A percentile compares a stretch with the other conserved stretches of the same genome.
phyloP scores from a whole-genome alignment of 805 yeast genomes.

The Schwanniomyces pseudopolymorphus region DNA sequence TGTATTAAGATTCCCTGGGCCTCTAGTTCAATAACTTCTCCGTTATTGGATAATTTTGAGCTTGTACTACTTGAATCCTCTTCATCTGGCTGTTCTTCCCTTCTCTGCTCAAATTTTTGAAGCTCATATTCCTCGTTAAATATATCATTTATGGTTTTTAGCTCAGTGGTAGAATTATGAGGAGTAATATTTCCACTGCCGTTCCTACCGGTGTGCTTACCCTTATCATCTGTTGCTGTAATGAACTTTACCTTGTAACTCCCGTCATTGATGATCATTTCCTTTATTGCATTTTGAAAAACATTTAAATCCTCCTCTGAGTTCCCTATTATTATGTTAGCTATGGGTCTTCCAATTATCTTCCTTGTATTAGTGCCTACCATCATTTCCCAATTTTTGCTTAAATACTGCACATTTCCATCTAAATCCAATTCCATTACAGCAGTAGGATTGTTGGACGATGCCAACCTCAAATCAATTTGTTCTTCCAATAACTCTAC shows the following conservation, averaged over 20 bases:
- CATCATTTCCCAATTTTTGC: slow-evolving; percentile 75
- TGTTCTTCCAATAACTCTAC: slow-evolving; percentile 38
- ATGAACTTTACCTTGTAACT: slow-evolving; percentile 77
- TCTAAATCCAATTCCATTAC: slow-evolving; percentile 81
- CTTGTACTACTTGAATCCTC: slow-evolving; percentile 13
- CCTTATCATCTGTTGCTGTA: slow-evolving; percentile 43
- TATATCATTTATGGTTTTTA: background rate
- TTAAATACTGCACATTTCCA: slow-evolving; percentile 72
- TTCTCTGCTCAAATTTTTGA: background rate
- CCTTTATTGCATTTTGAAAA: slow-evolving; percentile 65
- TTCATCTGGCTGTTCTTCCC: background rate
- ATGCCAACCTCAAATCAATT: slow-evolving; percentile 59
- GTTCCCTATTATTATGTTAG: slow-evolving; percentile 63
- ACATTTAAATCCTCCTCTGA: slow-evolving; percentile 61
- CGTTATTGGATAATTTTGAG: slow-evolving; percentile 50
- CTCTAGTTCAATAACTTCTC: slow-evolving; percentile 70
- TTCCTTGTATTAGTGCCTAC: slow-evolving; percentile 65
- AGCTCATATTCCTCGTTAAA: background rate
- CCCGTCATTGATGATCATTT: slow-evolving; percentile 71
- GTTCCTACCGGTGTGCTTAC: background rate
- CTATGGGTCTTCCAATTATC: slow-evolving; percentile 56
- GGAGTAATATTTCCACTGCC: slow-evolving; percentile 24
- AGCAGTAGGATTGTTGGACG: slow-evolving; percentile 70
- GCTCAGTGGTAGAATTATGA: slow-evolving; percentile 17
- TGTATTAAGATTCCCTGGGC: slow-evolving; percentile 91